These are phyloP conservation scores for Cornus suecica DNA, from an alignment of 148 eudicot genomes.

Conservation along the genomic window DNA sequence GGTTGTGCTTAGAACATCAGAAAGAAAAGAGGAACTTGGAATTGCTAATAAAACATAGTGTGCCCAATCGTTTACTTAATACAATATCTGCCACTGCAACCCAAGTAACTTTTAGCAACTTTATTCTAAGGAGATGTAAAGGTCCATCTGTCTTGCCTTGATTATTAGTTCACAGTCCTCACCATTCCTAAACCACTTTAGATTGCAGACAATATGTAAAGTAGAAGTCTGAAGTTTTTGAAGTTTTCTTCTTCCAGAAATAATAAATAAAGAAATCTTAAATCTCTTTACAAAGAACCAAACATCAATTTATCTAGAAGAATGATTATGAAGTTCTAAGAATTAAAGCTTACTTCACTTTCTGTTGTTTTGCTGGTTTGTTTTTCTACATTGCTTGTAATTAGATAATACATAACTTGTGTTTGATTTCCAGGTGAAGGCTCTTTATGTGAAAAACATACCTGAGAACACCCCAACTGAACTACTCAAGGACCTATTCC, in stretches of 20 bases:
- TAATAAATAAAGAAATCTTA: no score
- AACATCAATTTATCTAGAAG: neutral
- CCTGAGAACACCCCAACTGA: slow-evolving; percentile 82
- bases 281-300: neutral
- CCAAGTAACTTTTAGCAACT: no score
- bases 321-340: neutral
- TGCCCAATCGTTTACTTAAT: neutral
- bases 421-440: slow-evolving; percentile 71
- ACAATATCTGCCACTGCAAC: neutral
- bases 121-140: neutral
- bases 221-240: no score
- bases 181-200: neutral
- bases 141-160: neutral
- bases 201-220: neutral
- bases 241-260: no score
- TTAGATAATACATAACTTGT: slow-evolving; percentile 1
- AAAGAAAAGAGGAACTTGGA: neutral
- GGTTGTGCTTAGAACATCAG: neutral
- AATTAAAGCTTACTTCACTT: neutral
- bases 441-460: slow-evolving; percentile 94
- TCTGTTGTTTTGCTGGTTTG: neutral
- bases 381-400: neutral
- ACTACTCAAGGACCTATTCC: slow-evolving; percentile 79
- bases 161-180: neutral
- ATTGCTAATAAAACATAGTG: neutral